Conservation (phyloP, 2,329 filamentous ascomycete genomes). For the Ascocoryne sarcoides region DNA sequence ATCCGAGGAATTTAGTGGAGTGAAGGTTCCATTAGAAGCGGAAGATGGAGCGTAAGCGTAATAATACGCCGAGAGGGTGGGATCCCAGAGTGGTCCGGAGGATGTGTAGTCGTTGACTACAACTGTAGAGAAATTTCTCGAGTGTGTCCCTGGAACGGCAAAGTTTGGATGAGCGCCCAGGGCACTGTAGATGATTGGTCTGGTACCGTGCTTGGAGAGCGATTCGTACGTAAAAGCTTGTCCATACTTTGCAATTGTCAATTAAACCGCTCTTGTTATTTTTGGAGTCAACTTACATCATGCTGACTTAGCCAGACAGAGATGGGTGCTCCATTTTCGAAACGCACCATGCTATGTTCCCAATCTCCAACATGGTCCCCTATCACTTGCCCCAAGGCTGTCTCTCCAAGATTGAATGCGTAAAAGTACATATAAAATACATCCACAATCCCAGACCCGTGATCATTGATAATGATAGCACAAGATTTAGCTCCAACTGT, state of each 20-base stretch:
- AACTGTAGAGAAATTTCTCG: slow-evolving; percentile 30
- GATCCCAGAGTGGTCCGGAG: slow-evolving; percentile 60
- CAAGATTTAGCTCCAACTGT: slow-evolving; percentile 34
- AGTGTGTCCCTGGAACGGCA: slow-evolving; percentile 50
- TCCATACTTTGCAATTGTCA: slow-evolving; percentile 46
- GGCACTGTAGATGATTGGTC: slow-evolving; percentile 60
- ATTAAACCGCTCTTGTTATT: too few species aligned
- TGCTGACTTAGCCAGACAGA: slow-evolving; percentile 87
- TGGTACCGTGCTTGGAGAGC: slow-evolving; percentile 59
- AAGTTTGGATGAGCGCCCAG: slow-evolving; percentile 64
- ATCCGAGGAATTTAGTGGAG: slow-evolving; percentile 47
- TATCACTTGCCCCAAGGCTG: slow-evolving; percentile 6
- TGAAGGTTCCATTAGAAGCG: slow-evolving; percentile 1
- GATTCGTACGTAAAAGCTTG: slow-evolving; percentile 82
- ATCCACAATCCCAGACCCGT: slow-evolving; percentile 37
- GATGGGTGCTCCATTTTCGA: slow-evolving; percentile 71
- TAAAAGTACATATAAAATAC: slow-evolving; percentile 23
- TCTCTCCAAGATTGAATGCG: slow-evolving; percentile 12
- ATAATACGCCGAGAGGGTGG: slow-evolving; percentile 42
- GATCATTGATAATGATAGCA: slow-evolving; percentile 67
- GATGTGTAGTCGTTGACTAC: slow-evolving; percentile 53
- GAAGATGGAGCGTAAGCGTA: slow-evolving; percentile 37
- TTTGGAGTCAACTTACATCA: slow-evolving; percentile 36
- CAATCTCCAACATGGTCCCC: slow-evolving; percentile 49
- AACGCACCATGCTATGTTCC: slow-evolving; percentile 84